Base-by-base conservation (phyloP, 176 grass and related monocot genomes). In the Panicum miliaceum region DNA sequence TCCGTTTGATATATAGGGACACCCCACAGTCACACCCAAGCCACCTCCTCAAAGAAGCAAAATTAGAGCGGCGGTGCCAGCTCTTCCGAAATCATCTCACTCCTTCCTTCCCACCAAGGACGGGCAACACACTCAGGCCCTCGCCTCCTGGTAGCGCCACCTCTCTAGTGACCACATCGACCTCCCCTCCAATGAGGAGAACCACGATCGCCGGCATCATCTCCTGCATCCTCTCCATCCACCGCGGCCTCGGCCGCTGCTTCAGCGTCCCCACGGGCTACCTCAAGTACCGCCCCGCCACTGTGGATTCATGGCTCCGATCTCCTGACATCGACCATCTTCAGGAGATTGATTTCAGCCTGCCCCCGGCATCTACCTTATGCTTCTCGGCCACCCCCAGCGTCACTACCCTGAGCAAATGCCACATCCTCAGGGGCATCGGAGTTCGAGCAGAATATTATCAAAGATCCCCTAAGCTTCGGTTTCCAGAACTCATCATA, bases 281-380 rank as follows among this genome's bases (percentile, higher is more conserved):
- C 36, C 0, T 4, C 19, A 4, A 23, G 18, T 3, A 23, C 66
- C 8, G 4, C 19, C 19, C 66, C 4, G 20, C 10, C 16, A 43
- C 20, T 0, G 66, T 69, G 19, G 36, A 69, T 1, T 19, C 18
- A 0, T 69, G 66, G 66, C 66, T 69, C 66, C 35, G 9, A 1
- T 69, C 36, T 5, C 66, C 38, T 3, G 66, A 19, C 20, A 20
- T 69, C 66, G 19, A 42, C 36, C 23, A 42, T 7, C 66, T 69
- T 37, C 20, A 69, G 8, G 38, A 69, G 66, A 22, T 69, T 23
- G 66, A 69, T 3, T 69, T 41, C 65, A 14, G 46, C 46, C 52
- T 81, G 50, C 92, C 79, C 0, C 68, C 68, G 16, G 80, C 75
- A 26, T 68, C 71, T 23, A 41, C 75, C 75, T 87, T 89, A 60